A percentile compares a stretch with the other conserved stretches of the same genome.
These are phyloP conservation scores for Mortierella hygrophila DNA, from an alignment of 192 early-diverging fungal species.

Conservation along the genomic window DNA sequence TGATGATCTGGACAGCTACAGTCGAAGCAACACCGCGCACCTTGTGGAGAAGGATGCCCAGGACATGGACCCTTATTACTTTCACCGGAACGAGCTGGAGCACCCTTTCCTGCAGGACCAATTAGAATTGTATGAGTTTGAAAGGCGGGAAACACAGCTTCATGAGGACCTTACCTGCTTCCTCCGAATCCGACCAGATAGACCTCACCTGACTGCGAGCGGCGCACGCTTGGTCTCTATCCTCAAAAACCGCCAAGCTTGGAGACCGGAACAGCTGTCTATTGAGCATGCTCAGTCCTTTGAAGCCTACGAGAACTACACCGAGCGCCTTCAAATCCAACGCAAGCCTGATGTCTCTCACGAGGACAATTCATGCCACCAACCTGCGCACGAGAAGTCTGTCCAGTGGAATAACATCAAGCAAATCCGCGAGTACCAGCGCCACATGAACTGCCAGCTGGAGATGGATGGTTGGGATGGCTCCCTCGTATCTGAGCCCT, in stretches of 20 bases:
- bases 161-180: constrained; percentile 3
- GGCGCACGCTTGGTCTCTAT: neutral
- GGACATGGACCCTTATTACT: neutral
- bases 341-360: neutral
- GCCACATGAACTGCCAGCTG: constrained; percentile 8
- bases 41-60: neutral
- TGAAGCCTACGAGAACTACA: constrained; percentile 11
- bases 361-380: no score
- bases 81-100: neutral
- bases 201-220: neutral
- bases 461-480: neutral
- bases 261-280: neutral
- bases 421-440: constrained; percentile 14
- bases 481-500: neutral
- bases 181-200: neutral
- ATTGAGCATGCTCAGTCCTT: neutral
- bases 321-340: neutral
- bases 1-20: neutral
- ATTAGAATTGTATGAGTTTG: neutral
- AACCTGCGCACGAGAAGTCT: neutral
- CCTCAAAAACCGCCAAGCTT: constrained; percentile 13
- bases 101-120: neutral
- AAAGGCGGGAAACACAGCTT: neutral
- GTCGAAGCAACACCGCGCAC: neutral
- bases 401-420: constrained; percentile 19